Percentiles rank a stretch among this genome's conserved stretches.
Conservation (phyloP, 176 grass and related monocot species). For the Triticum timopheevii region DNA sequence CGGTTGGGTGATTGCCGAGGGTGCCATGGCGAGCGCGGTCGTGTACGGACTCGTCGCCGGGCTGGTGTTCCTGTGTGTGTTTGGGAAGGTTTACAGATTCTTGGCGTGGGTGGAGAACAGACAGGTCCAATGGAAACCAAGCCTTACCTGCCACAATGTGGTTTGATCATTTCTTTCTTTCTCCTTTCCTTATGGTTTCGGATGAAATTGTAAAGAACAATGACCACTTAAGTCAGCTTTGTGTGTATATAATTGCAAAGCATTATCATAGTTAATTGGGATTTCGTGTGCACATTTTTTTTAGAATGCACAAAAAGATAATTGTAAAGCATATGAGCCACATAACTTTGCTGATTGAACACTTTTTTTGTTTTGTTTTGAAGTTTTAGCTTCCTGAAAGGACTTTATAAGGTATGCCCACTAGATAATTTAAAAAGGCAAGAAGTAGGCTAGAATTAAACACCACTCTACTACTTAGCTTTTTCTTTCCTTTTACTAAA, state of each 20-base stretch:
- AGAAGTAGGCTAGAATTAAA: neutral
- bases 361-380: neutral
- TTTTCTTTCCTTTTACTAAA: constrained; percentile 24
- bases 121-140: constrained; percentile 44
- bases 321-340: neutral
- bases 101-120: constrained; percentile 51
- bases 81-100: constrained; percentile 57
- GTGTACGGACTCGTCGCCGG: constrained; percentile 35
- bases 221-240: neutral
- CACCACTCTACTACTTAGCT: neutral
- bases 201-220: constrained; percentile 22
- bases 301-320: too few relatives aligned
- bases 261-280: neutral
- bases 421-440: neutral
- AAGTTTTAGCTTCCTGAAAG: neutral
- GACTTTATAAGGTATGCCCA: neutral
- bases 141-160: constrained; percentile 19
- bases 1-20: constrained; percentile 12
- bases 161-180: constrained; percentile 11
- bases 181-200: neutral
- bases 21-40: neutral
- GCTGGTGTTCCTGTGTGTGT: constrained; percentile 43
- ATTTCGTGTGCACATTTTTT: too few relatives aligned
- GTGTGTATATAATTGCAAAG: constrained; percentile 1
- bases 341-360: neutral